Conservation (phyloP, 352 stramenopile species). For the Blastocystis sp. region DNA sequence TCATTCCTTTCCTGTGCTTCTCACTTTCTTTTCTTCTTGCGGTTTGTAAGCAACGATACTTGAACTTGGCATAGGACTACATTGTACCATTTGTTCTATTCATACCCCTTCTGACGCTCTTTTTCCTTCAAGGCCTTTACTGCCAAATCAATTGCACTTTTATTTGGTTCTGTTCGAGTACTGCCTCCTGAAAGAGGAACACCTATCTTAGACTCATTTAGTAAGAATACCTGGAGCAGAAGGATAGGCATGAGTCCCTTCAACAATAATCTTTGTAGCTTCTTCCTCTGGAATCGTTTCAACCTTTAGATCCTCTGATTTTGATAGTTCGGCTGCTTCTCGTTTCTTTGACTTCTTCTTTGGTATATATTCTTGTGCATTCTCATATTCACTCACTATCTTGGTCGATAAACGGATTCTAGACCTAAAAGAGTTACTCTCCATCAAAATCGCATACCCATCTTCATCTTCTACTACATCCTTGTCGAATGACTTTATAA, state of each 20-base stretch:
- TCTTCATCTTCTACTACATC: conserved; percentile 34
- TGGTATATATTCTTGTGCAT: conserved; percentile 17
- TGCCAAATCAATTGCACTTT: conserved; percentile 34
- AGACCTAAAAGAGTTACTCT: background rate
- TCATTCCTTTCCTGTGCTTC: background rate
- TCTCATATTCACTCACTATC: conserved; percentile 32
- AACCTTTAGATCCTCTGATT: conserved; percentile 14
- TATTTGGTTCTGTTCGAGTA: background rate
- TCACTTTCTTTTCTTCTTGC: background rate
- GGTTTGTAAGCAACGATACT: conserved; percentile 20
- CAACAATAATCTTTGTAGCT: conserved; percentile 26
- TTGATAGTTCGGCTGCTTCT: background rate
- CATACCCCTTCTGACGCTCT: background rate
- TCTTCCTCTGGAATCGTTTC: conserved; percentile 45
- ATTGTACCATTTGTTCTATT: background rate
- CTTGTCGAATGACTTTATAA: conserved; percentile 39
- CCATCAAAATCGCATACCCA: background rate
- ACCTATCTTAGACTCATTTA: background rate
- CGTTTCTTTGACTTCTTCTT: background rate
- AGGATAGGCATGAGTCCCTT: conserved; percentile 31
- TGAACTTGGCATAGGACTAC: background rate
- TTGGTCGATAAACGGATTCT: background rate
- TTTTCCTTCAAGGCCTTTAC: conserved; percentile 41
- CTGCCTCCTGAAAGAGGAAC: conserved; percentile 7
- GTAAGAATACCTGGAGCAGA: background rate